phyloP scores from a whole-genome alignment of 306 rosid genomes.

The Alnus rubra region DNA sequence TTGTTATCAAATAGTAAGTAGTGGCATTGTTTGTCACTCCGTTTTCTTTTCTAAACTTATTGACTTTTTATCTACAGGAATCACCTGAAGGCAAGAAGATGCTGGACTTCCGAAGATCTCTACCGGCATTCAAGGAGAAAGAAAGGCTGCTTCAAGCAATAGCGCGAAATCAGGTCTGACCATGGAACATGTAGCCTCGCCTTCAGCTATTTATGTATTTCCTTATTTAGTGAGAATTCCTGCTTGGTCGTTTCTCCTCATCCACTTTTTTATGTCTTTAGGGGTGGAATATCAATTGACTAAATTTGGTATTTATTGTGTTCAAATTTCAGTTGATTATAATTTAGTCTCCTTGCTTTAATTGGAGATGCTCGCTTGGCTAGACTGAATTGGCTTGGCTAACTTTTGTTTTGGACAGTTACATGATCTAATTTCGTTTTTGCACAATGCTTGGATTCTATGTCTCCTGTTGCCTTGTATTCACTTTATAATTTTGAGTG shows the following conservation, averaged over 20 bases:
- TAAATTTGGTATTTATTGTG: neutral
- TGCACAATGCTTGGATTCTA: neutral
- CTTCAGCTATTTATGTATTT: constrained; percentile 17
- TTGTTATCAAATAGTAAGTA: constrained; percentile 7
- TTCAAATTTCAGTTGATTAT: neutral
- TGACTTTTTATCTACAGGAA: constrained; percentile 37
- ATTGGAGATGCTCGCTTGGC: neutral
- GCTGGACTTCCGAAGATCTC: constrained; percentile 48
- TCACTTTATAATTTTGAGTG: neutral
- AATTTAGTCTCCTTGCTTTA: neutral
- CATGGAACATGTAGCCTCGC: neutral
- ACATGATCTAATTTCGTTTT: neutral
- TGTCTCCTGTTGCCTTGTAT: neutral
- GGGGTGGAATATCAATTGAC: neutral
- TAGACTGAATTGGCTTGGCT: neutral
- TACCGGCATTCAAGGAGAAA: constrained; percentile 55
- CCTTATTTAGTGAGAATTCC: neutral
- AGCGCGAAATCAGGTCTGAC: constrained; percentile 55
- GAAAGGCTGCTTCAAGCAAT: constrained; percentile 55
- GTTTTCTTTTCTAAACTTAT: neutral
- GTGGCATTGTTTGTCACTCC: neutral
- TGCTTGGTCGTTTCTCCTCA: neutral
- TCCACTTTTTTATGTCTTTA: neutral
- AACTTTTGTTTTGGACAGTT: neutral
- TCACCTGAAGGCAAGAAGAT: constrained; percentile 63